Conservation (phyloP, 2,329 filamentous ascomycete genomes). For the Colletotrichum cuscutae region DNA sequence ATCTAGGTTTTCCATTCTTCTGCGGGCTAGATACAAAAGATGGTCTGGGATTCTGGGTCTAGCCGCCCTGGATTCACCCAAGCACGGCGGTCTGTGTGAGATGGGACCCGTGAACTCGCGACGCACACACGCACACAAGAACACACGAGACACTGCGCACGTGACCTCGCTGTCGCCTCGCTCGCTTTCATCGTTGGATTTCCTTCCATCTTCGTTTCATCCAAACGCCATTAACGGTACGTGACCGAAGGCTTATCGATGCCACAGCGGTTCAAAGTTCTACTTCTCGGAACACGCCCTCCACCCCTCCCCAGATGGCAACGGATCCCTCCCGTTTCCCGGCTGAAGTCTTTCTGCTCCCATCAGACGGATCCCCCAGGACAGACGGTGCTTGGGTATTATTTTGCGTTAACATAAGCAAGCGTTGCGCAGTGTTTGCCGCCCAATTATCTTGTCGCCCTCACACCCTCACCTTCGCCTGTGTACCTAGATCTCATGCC, state of each 20-base stretch:
- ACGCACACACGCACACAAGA: background rate
- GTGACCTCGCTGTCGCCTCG: background rate
- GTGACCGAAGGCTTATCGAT: background rate
- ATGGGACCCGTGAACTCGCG: background rate
- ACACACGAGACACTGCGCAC: background rate
- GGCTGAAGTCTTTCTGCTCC: background rate
- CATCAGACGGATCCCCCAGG: conserved; percentile 3
- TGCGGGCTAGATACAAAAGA: background rate
- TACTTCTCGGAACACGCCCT: background rate
- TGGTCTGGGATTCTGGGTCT: background rate
- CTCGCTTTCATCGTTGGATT: background rate
- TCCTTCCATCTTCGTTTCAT: conserved; percentile 1
- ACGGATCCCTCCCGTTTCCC: background rate
- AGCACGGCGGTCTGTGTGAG: background rate
- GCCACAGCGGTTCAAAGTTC: background rate
- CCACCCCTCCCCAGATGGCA: background rate
- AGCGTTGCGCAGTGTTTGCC: background rate
- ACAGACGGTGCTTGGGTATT: conserved; percentile 1
- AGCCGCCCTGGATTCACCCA: background rate
- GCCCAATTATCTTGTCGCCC: background rate
- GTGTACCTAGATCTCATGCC: background rate
- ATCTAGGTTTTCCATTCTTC: background rate
- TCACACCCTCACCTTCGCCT: background rate
- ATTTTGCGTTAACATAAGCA: conserved; percentile 1
- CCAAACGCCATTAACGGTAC: background rate